A percentile compares a stretch with the other conserved stretches of the same genome.
These are phyloP conservation scores for Blastobotrys buckinghamii DNA, from an alignment of 1,139 yeast genomes.

Conservation along the genomic window DNA sequence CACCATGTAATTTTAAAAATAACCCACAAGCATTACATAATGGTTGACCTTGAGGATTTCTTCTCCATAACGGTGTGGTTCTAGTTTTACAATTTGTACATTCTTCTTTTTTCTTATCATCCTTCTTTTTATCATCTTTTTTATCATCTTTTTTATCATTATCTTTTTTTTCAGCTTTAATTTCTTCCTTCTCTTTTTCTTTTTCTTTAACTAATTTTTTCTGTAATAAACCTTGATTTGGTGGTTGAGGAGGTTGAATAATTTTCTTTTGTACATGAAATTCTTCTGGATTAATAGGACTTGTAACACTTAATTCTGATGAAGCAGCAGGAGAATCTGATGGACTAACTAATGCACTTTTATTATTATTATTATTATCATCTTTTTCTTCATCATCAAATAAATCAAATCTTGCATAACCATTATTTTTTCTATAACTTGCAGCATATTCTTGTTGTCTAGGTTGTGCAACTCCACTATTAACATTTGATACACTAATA, in stretches of 20 bases:
- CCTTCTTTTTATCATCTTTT: neutral
- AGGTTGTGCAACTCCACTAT: slow-evolving; percentile 5
- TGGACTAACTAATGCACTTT: slow-evolving; percentile 21
- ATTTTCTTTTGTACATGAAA: slow-evolving; percentile 20
- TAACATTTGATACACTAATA: neutral
- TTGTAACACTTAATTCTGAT: slow-evolving; percentile 3
- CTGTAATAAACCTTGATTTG: slow-evolving; percentile 21
- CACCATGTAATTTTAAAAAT: slow-evolving; percentile 82
- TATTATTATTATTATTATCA: slow-evolving; percentile 5
- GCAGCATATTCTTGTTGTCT: neutral
- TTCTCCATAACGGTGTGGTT: slow-evolving; percentile 89
- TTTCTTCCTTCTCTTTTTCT: neutral
- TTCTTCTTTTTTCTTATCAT: slow-evolving; percentile 16
- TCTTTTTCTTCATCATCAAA: slow-evolving; percentile 19
- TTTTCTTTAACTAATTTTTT: slow-evolving; percentile 9
- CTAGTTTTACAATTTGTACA: slow-evolving; percentile 87
- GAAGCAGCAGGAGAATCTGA: slow-evolving; percentile 20
- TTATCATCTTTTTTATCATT: slow-evolving; percentile 5
- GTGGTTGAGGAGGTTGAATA: slow-evolving; percentile 26
- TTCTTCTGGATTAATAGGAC: slow-evolving; percentile 8
- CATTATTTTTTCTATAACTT: neutral
- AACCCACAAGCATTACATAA: slow-evolving; percentile 91
- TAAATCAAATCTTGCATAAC: slow-evolving; percentile 22
- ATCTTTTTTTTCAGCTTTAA: neutral
- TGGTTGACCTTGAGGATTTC: slow-evolving; percentile 87